Percentiles rank a stretch among this genome's conserved stretches.
These are phyloP conservation scores for Coemansia sp. DNA, from an alignment of 192 early-diverging fungal species.

Conservation along the genomic window DNA sequence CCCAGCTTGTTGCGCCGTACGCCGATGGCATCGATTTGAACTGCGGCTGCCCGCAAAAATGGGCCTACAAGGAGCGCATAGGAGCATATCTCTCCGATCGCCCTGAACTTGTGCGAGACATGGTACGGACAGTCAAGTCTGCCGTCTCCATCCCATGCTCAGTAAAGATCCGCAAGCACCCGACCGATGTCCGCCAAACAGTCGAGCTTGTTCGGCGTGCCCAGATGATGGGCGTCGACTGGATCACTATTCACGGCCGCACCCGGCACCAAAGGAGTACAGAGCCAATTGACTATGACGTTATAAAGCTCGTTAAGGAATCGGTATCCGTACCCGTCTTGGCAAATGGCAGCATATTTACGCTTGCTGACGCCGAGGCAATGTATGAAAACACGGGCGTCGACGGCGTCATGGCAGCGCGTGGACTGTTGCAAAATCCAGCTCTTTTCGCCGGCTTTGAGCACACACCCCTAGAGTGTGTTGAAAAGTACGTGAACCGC, in stretches of 20 bases:
- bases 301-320: constrained; percentile 84
- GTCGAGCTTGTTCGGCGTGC: constrained; percentile 85
- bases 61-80: constrained; percentile 90
- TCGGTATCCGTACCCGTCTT: constrained; percentile 79
- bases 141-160: constrained; percentile 72
- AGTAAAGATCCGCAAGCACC: constrained; percentile 90
- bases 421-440: constrained; percentile 91
- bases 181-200: constrained; percentile 61
- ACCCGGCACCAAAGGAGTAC: constrained; percentile 80
- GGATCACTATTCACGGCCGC: constrained; percentile 90
- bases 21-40: constrained; percentile 79
- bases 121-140: constrained; percentile 80
- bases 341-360: constrained; percentile 88
- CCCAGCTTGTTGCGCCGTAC: constrained; percentile 79
- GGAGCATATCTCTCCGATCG: constrained; percentile 85
- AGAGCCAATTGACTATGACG: constrained; percentile 80
- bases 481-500: constrained; percentile 70
- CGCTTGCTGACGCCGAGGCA: constrained; percentile 70
- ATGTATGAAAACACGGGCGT: constrained; percentile 79
- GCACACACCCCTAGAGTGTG: constrained; percentile 78
- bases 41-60: constrained; percentile 97
- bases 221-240: constrained; percentile 85
- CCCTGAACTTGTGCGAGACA: constrained; percentile 90
- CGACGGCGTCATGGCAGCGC: constrained; percentile 90
- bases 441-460: constrained; percentile 87